phyloP scores from a whole-genome alignment of 371 early-diverging fungal genomes.

The Rhizopus delemar region DNA sequence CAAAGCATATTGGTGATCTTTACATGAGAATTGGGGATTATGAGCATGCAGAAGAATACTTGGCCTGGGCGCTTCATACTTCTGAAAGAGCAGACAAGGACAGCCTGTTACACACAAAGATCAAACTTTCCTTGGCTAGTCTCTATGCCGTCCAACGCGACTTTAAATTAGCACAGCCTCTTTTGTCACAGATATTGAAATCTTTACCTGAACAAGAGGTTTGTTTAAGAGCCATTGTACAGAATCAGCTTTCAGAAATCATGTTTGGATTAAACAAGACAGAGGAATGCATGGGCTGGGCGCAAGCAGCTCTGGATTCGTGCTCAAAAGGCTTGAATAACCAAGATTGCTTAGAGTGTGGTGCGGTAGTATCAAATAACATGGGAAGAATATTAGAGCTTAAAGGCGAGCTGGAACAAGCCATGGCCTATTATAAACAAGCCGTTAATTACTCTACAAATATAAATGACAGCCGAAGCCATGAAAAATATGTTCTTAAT shows the following conservation, averaged over 20 bases:
- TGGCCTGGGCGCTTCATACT: conserved; percentile 48
- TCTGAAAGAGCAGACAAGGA: conserved; percentile 11
- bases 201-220: conserved; percentile 26
- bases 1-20: conserved; percentile 54
- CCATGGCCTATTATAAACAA: conserved; percentile 43
- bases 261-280: conserved; percentile 47
- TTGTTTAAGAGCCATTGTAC: conserved; percentile 49
- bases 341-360: conserved; percentile 54
- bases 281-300: conserved; percentile 58
- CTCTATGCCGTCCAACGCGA: conserved; percentile 50
- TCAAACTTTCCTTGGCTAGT: conserved; percentile 42
- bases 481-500: conserved; percentile 32
- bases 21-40: conserved; percentile 56
- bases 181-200: conserved; percentile 44
- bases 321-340: conserved; percentile 20
- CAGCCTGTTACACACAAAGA: conserved; percentile 23
- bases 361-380: conserved; percentile 52
- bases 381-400: conserved; percentile 47
- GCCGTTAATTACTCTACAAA: conserved; percentile 38
- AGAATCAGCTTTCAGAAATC: conserved; percentile 50
- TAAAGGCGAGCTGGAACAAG: conserved; percentile 42
- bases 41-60: conserved; percentile 51
- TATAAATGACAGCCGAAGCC: conserved; percentile 30
- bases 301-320: conserved; percentile 49
- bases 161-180: conserved; percentile 42